Conservation (phyloP, 352 stramenopile species). For the Stramenopiles sp. region DNA sequence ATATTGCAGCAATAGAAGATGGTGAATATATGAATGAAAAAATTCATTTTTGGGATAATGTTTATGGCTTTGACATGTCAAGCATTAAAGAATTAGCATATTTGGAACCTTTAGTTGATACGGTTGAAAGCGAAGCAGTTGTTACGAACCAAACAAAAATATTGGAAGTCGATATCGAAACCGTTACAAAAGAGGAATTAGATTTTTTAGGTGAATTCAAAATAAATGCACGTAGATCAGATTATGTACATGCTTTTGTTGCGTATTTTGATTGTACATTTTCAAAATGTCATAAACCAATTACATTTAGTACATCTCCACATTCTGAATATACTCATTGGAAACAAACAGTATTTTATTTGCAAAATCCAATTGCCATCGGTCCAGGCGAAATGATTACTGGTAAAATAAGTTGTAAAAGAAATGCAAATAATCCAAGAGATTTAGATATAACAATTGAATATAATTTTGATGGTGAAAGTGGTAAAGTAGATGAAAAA, state of each 20-base stretch:
- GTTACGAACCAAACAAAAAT: constrained; percentile 71
- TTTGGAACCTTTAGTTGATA: constrained; percentile 88
- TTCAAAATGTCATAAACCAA: constrained; percentile 78
- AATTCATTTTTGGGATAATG: constrained; percentile 87
- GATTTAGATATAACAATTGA: constrained; percentile 61
- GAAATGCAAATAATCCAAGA: constrained; percentile 70
- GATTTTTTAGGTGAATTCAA: constrained; percentile 70
- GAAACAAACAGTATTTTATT: constrained; percentile 96
- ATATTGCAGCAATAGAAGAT: constrained; percentile 85
- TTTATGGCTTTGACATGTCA: constrained; percentile 99
- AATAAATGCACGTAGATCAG: constrained; percentile 65
- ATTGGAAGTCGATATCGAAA: constrained; percentile 43
- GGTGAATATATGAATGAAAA: constrained; percentile 78
- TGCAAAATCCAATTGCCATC: constrained; percentile 51
- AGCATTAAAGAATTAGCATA: constrained; percentile 89
- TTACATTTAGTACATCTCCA: constrained; percentile 79
- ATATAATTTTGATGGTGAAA: not conserved
- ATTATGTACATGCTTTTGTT: constrained; percentile 86
- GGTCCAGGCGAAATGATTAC: constrained; percentile 59
- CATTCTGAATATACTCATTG: constrained; percentile 91
- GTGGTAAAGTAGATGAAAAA: not conserved
- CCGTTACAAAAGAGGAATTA: constrained; percentile 45
- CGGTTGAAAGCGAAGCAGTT: constrained; percentile 70
- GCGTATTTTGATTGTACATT: constrained; percentile 97
- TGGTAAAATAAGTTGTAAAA: constrained; percentile 57